Evolutionary conservation across 148 eudicot species (phyloP).

Genomic region (Camellia granthamiana): DNA sequence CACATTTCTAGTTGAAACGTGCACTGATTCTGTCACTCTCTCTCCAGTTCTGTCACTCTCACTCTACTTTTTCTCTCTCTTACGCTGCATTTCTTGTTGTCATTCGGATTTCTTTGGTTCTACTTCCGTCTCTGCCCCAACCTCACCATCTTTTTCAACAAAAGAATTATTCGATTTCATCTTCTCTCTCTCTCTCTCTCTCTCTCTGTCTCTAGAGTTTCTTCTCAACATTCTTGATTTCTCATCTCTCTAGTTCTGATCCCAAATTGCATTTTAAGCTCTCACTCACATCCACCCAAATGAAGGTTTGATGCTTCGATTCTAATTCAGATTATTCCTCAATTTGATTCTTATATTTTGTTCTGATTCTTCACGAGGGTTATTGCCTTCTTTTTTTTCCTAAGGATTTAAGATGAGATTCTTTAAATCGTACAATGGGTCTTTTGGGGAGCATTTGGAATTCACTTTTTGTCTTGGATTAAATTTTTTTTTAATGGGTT

Average conservation of each 20-base stretch:
- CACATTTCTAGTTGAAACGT: not conserved
- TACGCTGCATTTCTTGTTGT: slow-evolving; percentile 14
- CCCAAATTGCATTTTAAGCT: slow-evolving; percentile 13
- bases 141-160: slow-evolving; percentile 10
- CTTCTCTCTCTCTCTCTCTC: not conserved
- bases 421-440: not conserved
- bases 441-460: slow-evolving; percentile 4
- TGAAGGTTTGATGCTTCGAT: slow-evolving; percentile 26
- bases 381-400: not conserved
- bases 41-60: not conserved
- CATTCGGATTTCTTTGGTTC: slow-evolving; percentile 19
- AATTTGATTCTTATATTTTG: not conserved
- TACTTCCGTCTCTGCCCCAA: not conserved
- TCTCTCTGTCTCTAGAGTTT: not conserved
- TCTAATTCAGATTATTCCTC: not conserved
- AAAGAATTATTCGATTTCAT: slow-evolving; percentile 16
- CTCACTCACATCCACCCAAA: slow-evolving; percentile 4
- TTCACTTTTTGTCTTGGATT: not conserved
- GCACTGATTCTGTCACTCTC: not conserved
- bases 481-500: not conserved
- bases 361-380: not conserved
- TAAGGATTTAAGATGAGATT: not conserved
- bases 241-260: not conserved
- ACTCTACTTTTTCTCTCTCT: not conserved
- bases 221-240: not conserved